Evolutionary conservation across 1,284 basidiomycete genomes (phyloP), one percentile per base, ranked within the genome.

Genomic region (Tetrapyrgos nigripes): DNA sequence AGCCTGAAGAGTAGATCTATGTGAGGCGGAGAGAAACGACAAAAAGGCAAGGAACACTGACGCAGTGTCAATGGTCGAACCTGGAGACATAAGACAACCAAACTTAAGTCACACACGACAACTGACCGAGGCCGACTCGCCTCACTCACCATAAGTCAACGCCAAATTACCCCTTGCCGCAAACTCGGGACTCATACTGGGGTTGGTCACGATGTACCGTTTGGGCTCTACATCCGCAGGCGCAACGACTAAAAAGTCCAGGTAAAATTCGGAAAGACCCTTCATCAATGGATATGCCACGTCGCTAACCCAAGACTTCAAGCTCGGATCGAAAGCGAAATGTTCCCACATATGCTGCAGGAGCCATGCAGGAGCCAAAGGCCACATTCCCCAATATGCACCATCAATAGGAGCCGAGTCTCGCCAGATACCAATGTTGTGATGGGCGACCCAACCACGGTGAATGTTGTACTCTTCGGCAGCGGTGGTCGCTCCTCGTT

Each of bases 361-460:
- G 28, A 64, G 37, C 62, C 62, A 65, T 14, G 59, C 64, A 4
- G 47, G 53, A 14, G 60, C 62, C 21, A 60, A 56, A 8, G 64
- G 66, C 66, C 66, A 67, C 31, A 64, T 49, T 10, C 66, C 66
- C 35, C 65, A 65, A 37, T 61, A 65, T 3, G 66, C 64, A 28
- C 58, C 58, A 37, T 67, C 66, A 27, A 67, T 64, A 44, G 56
- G 50, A 4, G 55, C 57, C 31, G 62, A 58, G 27, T 55, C 58
- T 29, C 55, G 27, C 45, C 55, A 59, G 37, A 60, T 45, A 26
- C 59, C 55, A 19, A 57, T 58, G 27, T 59, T 58, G 40, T 59
- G 56, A 54, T 57, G 54, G 9, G 28, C 35, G 14, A 59, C 60
- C 54, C 40, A 65, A 19, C 59, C 59, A 54, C 57, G 49, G 48